Base-by-base conservation (phyloP, 345 rosid genomes). In the Euphorbia peplus region DNA sequence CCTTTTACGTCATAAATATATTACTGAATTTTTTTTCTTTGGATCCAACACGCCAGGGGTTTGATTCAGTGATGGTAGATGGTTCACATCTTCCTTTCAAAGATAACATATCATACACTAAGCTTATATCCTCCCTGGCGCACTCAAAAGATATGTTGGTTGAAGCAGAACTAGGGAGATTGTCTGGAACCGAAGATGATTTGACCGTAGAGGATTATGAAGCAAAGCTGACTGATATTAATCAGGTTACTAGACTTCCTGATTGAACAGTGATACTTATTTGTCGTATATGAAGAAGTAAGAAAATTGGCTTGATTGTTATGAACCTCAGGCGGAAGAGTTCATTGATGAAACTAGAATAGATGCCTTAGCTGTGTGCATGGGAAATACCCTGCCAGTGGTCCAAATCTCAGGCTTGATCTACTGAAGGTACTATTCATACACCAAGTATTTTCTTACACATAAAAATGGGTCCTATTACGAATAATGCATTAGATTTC, bases 301-400 rank as follows among this genome's bases (percentile, higher is more conserved):
- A 72, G 71, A 56, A 44, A 64, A 30, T 62, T 15, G 32, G 24
- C 26, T 52, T 61, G 47, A 22, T 57, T 55, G n/a, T n/a, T n/a
- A n/a, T 69, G 68, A 71, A 66, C 69, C 78, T 75, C 88, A 93
- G 98, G 97, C 98, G 22, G 75, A 86, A 84, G 85, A 85, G 68
- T 93, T 93, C 80, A 86, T 91, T 69, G 81, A 80, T 48, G 83
- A 83, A 77, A 89, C 96, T 63, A 90, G 91, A 55, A 87, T 93
- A 80, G 95, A 91, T 80, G 92, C 96, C 73, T 66, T 93, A 82
- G 98, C 98, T 9, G 95, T 91, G 64, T 93, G 98, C 97, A 93
- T 73, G 97, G 98, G 69, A 93, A 93, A 76, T 93, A 93, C 78
- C 95, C 96, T 12, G 75, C 87, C 66, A 84, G 84, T 60, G 98